A percentile compares a stretch with the other conserved stretches of the same genome.
Conservation (phyloP, 2,329 filamentous ascomycete genomes). For the Lasiodiplodia theobromae region DNA sequence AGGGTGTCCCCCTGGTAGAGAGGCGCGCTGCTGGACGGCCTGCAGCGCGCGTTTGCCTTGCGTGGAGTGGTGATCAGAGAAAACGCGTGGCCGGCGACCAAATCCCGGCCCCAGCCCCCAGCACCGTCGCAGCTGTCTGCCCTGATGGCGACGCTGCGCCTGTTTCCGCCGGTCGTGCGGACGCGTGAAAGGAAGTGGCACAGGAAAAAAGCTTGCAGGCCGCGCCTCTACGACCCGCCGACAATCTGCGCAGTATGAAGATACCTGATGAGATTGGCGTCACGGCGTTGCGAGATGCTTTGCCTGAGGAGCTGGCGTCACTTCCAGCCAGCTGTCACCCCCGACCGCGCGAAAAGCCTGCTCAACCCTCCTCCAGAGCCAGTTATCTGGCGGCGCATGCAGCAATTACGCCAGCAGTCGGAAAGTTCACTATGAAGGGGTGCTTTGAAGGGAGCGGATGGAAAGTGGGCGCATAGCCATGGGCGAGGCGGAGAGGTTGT, state of each 20-base stretch:
- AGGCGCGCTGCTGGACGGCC: conserved; percentile 27
- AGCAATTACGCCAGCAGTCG: conserved; percentile 27
- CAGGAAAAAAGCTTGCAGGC: conserved; percentile 24
- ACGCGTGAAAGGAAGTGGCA: conserved; percentile 23
- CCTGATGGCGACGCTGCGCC: conserved; percentile 20
- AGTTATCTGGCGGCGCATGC: conserved; percentile 31
- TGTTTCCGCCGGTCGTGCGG: conserved; percentile 22
- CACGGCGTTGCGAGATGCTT: conserved; percentile 29
- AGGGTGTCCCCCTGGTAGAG: conserved; percentile 25
- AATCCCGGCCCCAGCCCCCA: conserved; percentile 25
- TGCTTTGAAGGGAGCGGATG: conserved; percentile 39
- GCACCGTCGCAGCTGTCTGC: conserved; percentile 24
- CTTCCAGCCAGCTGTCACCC: conserved; percentile 26
- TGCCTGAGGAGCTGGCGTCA: conserved; percentile 28
- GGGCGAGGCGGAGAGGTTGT: conserved; percentile 32
- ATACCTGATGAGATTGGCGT: conserved; percentile 26
- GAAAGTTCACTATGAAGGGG: conserved; percentile 30
- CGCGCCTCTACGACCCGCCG: conserved; percentile 18
- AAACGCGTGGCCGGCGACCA: conserved; percentile 22
- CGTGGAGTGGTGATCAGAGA: conserved; percentile 28
- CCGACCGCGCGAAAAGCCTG: conserved; percentile 29
- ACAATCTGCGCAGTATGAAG: conserved; percentile 24
- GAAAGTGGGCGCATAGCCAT: conserved; percentile 33
- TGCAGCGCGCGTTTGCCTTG: conserved; percentile 27
- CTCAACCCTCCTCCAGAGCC: conserved; percentile 28